Base-by-base conservation (phyloP, 2,329 filamentous ascomycete genomes). In the Metarhizium brunneum region DNA sequence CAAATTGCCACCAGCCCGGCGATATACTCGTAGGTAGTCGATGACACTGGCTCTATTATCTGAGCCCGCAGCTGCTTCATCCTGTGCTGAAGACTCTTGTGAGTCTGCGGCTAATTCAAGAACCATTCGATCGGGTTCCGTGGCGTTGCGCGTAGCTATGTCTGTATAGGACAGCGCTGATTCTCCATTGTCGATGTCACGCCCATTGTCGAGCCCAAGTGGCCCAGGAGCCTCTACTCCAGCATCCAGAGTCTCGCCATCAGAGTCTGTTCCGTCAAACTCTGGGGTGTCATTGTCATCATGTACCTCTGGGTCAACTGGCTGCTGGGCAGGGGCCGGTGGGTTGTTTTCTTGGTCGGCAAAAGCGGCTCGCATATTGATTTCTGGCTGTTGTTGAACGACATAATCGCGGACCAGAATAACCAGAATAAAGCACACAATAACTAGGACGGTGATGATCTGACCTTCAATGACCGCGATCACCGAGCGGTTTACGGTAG, bases 371-470 rank as follows among this genome's bases (percentile, higher is more conserved):
- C 84, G 86, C 76, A 94, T 86, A 64, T 95, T 95, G 62, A 94
- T 87, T 60, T 92, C 86, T 5, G 92, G 94, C 67, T 99, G 94
- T 68, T 99, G 94, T 68, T 99, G 94, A 10, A 99, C 91, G 52
- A 99, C 94, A 81, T 96, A 99, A 73, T 99, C 94, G 50, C 95
- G 79, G 50, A 99, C 96, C 4, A 99, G 74, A 62, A 99, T 99
- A 47, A 99, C 85, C n/a, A 99, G 75, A 57, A 99, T 96, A 70
- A 97, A 99, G 56, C 87, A 91, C 48, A 96, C 81, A 7, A 99
- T 92, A 52, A 97, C 90, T 11, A 95, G 74, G 6, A 96, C 75
- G 0, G 92, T 99, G 62, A 99, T 96, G 50, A 97, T 82, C 66
- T 96, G 92, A 4, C 94, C 94, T 72, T 99, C 94, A 3, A 96